Evolutionary conservation across 179 eudicot species (phyloP), one percentile per base, ranked within the genome.

Genomic region (Spergularia azorica): DNA sequence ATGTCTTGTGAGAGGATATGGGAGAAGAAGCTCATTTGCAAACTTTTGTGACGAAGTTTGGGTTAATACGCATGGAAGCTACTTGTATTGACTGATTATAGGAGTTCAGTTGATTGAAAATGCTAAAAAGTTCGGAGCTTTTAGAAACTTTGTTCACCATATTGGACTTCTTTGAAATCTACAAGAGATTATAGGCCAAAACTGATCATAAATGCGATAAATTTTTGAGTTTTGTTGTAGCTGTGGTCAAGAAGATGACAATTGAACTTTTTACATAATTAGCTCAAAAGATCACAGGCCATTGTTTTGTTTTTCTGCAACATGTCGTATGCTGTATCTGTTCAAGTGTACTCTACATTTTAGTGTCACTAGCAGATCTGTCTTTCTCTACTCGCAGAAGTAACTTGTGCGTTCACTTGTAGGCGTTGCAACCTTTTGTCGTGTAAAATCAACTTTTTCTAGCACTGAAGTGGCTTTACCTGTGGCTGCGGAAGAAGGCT

Each of bases 361-460:
- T 26, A 26, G 32, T 66, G 12, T 68, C 26, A 64, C 48, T 76
- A 48, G 58, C 54, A 43, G 63, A 72, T 69, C 59, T 41, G 26
- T 36, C 20, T 20, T 64, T 11, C n/a, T 52, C 41, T 20, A n/a
- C n/a, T 26, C 6, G 10, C 9, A 46, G 73, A 20, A 76, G 70
- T 81, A 76, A 78, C 51, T 6, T 66, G 20, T 72, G 77, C 50
- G 21, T 79, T 63, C 71, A 72, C 69, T 48, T 73, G 79, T 82
- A 94, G 98, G 98, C 77, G 98, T 92, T 83, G 97, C 94, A 16
- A 95, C 98, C 74, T 95, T 93, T 87, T 95, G 98, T 74, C 95
- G 92, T 9, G 93, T 95, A 57, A 91, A 82, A 59, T 89, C 97
- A n/a, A 93, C 95, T 58, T 95, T 88, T 85, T 88, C 89, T 5